Conservation (phyloP, 768 basidiomycete genomes). For the Psilocybe azurescens region DNA sequence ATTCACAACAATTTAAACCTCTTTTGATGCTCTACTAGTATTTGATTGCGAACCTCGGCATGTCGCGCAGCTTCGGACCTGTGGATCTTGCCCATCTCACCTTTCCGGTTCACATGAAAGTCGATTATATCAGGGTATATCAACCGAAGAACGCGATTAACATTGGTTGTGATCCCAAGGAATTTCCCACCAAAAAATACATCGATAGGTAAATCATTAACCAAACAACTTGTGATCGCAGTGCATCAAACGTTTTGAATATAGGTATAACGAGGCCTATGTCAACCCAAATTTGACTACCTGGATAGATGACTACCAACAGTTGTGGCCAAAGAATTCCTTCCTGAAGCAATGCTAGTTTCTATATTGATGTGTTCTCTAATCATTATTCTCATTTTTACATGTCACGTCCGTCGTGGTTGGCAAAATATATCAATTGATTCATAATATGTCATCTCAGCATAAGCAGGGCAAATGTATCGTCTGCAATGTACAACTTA, state of each 20-base stretch:
- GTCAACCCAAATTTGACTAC: slow-evolving; percentile 67
- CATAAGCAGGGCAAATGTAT: slow-evolving; percentile 52
- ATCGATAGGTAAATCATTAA: slow-evolving; percentile 56
- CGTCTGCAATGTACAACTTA: slow-evolving; percentile 42
- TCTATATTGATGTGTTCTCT: not conserved
- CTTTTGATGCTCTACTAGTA: slow-evolving; percentile 52
- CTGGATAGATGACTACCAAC: slow-evolving; percentile 55
- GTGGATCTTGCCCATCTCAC: slow-evolving; percentile 72
- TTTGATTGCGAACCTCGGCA: slow-evolving; percentile 81
- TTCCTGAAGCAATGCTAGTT: slow-evolving; percentile 43
- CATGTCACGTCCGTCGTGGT: too few species aligned
- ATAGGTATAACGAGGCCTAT: slow-evolving; percentile 69
- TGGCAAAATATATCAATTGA: too few species aligned
- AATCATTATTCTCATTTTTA: too few species aligned
- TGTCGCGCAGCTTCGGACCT: slow-evolving; percentile 77
- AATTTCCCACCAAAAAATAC: slow-evolving; percentile 74
- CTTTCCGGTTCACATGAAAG: slow-evolving; percentile 63
- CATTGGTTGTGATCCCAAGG: slow-evolving; percentile 73
- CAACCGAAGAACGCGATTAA: slow-evolving; percentile 66
- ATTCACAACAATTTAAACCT: not conserved
- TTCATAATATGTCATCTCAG: slow-evolving; percentile 14
- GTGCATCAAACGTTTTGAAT: not conserved
- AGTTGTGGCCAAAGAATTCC: slow-evolving; percentile 66
- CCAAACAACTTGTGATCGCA: not conserved
- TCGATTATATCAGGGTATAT: slow-evolving; percentile 71